Percentiles rank a stretch among this genome's conserved stretches.
These are phyloP conservation scores for Obba rivulosa DNA, from an alignment of 768 basidiomycete genomes.

Conservation along the genomic window DNA sequence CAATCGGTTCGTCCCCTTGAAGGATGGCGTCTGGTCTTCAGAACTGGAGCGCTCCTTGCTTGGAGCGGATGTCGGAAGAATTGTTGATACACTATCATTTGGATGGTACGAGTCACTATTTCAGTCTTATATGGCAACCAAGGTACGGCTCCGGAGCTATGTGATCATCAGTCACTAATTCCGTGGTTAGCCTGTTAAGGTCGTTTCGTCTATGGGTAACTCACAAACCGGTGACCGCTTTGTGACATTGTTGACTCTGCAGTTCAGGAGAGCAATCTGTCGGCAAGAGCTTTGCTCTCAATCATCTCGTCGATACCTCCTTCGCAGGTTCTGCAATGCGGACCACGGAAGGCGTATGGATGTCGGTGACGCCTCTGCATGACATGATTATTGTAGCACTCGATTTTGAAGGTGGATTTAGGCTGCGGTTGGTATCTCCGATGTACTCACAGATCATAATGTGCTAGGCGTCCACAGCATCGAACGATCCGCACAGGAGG, in stretches of 20 bases:
- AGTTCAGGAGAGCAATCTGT: slow-evolving; percentile 54
- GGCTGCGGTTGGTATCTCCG: background rate
- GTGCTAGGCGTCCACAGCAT: slow-evolving; percentile 61
- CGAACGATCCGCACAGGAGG: slow-evolving; percentile 58
- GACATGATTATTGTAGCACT: slow-evolving; percentile 51
- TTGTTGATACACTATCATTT: slow-evolving; percentile 50
- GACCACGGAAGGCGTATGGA: slow-evolving; percentile 64
- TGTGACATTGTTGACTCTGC: background rate
- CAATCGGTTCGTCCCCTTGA: slow-evolving; percentile 57
- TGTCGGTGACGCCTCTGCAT: slow-evolving; percentile 58
- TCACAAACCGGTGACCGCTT: background rate
- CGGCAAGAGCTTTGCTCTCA: slow-evolving; percentile 54
- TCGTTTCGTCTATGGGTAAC: slow-evolving; percentile 61
- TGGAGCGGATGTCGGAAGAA: slow-evolving; percentile 53
- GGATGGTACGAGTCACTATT: slow-evolving; percentile 66
- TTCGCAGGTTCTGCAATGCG: slow-evolving; percentile 64
- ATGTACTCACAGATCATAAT: too few species aligned
- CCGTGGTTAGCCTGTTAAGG: slow-evolving; percentile 46
- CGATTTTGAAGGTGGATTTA: slow-evolving; percentile 54
- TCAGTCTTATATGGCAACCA: slow-evolving; percentile 55
- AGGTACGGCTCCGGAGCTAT: slow-evolving; percentile 27
- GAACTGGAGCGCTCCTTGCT: slow-evolving; percentile 47
- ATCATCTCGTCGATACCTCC: slow-evolving; percentile 58
- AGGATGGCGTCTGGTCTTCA: slow-evolving; percentile 48
- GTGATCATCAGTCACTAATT: background rate